A percentile compares a stretch with the other conserved stretches of the same genome.
Evolutionary conservation across 768 basidiomycete genomes (phyloP).

Genomic region (Mycena galericulata): DNA sequence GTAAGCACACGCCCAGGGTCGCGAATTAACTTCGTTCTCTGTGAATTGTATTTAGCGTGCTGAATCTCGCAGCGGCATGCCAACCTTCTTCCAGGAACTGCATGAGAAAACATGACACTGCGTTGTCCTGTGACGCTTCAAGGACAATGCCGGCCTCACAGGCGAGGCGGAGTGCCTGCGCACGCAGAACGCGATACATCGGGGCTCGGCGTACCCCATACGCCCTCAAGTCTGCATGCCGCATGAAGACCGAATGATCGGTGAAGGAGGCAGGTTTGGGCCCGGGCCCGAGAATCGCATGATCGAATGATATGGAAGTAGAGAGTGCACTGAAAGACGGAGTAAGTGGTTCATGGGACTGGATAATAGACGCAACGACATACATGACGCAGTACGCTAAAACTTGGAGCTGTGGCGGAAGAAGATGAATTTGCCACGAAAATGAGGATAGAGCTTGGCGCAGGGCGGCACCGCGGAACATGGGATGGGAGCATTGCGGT

Average conservation of each 20-base stretch:
- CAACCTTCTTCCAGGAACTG: constrained; percentile 4
- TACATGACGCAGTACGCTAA: constrained; percentile 11
- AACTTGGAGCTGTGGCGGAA: constrained; percentile 8
- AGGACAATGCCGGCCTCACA: neutral
- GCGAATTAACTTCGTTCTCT: neutral
- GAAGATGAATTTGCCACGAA: constrained; percentile 10
- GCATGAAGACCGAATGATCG: constrained; percentile 15
- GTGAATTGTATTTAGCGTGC: neutral
- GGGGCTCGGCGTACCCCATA: constrained; percentile 16
- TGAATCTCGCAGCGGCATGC: neutral
- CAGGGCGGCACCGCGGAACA: neutral
- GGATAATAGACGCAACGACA: neutral
- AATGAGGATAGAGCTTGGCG: constrained; percentile 1
- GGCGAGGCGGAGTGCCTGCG: constrained; percentile 1
- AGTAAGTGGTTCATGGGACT: no score
- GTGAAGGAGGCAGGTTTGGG: constrained; percentile 4
- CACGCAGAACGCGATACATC: neutral
- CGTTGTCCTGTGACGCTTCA: constrained; percentile 16
- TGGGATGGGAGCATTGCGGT: constrained; percentile 1
- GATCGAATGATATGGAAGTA: constrained; percentile 5
- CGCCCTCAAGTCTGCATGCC: constrained; percentile 1
- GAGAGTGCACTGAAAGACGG: constrained; percentile 7
- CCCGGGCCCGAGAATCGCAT: constrained; percentile 9
- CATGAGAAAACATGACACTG: constrained; percentile 9
- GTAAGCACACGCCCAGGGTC: constrained; percentile 21